Evolutionary conservation across 2,329 filamentous ascomycete species (phyloP).

Genomic region (Dactylellina haptotyla): DNA sequence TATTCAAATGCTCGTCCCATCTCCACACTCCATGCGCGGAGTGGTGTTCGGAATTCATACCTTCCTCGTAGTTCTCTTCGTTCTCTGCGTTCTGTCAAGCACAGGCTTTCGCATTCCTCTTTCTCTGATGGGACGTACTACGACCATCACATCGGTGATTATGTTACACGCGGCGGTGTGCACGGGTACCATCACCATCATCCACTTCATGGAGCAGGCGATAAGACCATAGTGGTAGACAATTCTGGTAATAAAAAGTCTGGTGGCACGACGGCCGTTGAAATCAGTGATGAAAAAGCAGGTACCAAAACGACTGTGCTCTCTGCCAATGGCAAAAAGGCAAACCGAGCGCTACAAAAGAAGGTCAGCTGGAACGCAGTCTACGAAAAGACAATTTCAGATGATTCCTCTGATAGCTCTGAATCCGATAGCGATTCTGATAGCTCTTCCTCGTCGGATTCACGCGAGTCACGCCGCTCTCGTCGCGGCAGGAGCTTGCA

Average conservation of each 20-base stretch:
- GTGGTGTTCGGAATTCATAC: conserved; percentile 2
- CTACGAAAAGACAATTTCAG: conserved; percentile 7
- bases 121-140: conserved; percentile 9
- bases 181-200: conserved; percentile 7
- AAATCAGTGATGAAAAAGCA: conserved; percentile 26
- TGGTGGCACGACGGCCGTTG: conserved; percentile 15
- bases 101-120: conserved; percentile 4
- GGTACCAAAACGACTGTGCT: conserved; percentile 33
- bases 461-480: not conserved
- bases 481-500: conserved; percentile 14
- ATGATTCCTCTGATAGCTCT: not conserved
- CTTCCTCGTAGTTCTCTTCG: conserved; percentile 22
- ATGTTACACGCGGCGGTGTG: not conserved
- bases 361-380: conserved; percentile 19
- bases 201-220: conserved; percentile 5
- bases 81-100: conserved; percentile 16
- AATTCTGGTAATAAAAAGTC: conserved; percentile 19
- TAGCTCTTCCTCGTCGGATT: conserved; percentile 7
- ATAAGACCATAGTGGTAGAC: conserved; percentile 35
- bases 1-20: conserved; percentile 24
- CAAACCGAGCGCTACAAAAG: not conserved
- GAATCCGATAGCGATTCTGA: not conserved
- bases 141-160: conserved; percentile 8
- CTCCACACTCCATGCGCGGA: not conserved
- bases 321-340: conserved; percentile 13